Conservation (phyloP, 371 early-diverging fungal genomes). For the Saksenaea vasiformis region DNA sequence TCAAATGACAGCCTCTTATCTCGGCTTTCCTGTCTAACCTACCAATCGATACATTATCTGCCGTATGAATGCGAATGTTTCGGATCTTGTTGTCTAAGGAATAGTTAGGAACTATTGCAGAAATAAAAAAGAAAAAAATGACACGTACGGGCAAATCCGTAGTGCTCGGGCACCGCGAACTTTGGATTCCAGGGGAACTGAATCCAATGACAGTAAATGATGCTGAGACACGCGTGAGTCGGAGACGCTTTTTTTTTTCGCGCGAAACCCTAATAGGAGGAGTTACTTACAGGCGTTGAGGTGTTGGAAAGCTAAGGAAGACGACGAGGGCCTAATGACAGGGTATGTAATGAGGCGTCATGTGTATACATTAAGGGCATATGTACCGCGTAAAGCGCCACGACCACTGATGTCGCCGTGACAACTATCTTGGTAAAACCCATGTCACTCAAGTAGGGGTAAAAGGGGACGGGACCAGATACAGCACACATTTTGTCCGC, state of each 20-base stretch:
- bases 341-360: background rate
- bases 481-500: background rate
- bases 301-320: conserved; percentile 31
- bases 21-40: too few species aligned
- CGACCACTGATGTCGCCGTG: background rate
- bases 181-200: conserved; percentile 26
- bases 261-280: background rate
- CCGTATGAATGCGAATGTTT: conserved; percentile 34
- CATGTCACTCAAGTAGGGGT: conserved; percentile 3
- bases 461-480: background rate
- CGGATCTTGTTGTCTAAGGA: conserved; percentile 37
- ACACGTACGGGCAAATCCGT: conserved; percentile 48
- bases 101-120: background rate
- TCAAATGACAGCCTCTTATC: too few species aligned
- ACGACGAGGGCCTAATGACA: conserved; percentile 28
- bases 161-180: conserved; percentile 36
- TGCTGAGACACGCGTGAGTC: conserved; percentile 13
- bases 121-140: background rate
- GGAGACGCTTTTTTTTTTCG: background rate
- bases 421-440: conserved; percentile 10
- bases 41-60: conserved; percentile 47
- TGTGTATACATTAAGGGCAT: background rate
- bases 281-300: conserved; percentile 36
- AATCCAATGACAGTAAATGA: conserved; percentile 45
- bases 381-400: conserved; percentile 14